Evolutionary conservation across 305 asterid species (phyloP), one percentile per base, ranked within the genome.

Genomic region (Solanum aculeatissimum): DNA sequence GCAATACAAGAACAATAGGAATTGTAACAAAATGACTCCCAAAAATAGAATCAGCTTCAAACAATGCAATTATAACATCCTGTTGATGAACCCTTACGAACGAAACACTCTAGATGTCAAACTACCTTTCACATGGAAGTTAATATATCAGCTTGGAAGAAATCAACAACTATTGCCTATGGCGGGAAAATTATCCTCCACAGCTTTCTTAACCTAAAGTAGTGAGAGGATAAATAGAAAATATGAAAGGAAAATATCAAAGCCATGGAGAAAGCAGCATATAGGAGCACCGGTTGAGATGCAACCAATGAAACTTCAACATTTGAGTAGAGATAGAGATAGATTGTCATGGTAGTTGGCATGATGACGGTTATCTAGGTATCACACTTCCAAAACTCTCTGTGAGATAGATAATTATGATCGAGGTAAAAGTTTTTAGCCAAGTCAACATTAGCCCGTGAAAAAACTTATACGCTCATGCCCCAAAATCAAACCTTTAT

Each of bases 51-150:
- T 95, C 98, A 40, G 98, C 99, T 88, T 97, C 99, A 92, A 95
- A 95, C 99, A 99, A 97, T 71, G 99, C 99, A 80, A 97, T 95
- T 66, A 99, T 94, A 66, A 99, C 99, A 86, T 94, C 99, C 99
- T 97, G 94, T n/a, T n/a, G n/a, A n/a, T n/a, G n/a, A n/a, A n/a
- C n/a, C n/a, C n/a, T n/a, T n/a, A n/a, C n/a, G n/a, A n/a, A n/a
- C n/a, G n/a, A n/a, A n/a, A n/a, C n/a, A n/a, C n/a, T n/a, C n/a
- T n/a, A n/a, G n/a, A n/a, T n/a, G n/a, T n/a, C n/a, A n/a, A n/a
- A n/a, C n/a, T n/a, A n/a, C n/a, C n/a, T n/a, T n/a, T n/a, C n/a
- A n/a, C n/a, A n/a, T n/a, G n/a, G n/a, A n/a, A n/a, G n/a, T n/a
- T n/a, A n/a, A n/a, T n/a, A n/a, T n/a, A n/a, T n/a, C n/a, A n/a